These are phyloP conservation scores for Dipodascopsis uninucleata DNA, from an alignment of 805 yeast genomes.

Conservation along the genomic window DNA sequence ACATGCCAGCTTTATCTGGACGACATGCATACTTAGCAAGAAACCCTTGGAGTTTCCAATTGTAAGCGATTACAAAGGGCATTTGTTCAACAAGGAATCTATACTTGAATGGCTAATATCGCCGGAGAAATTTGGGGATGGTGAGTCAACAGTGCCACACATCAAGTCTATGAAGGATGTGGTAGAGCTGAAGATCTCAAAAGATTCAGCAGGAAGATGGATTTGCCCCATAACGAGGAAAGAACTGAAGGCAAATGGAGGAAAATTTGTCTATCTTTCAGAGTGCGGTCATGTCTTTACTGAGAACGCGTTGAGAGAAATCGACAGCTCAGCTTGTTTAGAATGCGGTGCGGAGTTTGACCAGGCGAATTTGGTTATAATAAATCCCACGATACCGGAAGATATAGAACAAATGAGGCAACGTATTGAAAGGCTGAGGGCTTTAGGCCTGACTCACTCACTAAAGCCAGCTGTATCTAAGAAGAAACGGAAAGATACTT, in stretches of 20 bases:
- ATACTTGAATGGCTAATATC: conserved; percentile 54
- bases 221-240: conserved; percentile 43
- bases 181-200: conserved; percentile 40
- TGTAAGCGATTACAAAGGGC: conserved; percentile 67
- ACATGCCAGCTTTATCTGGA: conserved; percentile 36
- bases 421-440: conserved; percentile 15
- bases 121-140: conserved; percentile 34
- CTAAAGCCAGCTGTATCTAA: conserved; percentile 7
- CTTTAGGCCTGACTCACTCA: conserved; percentile 20
- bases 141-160: conserved; percentile 35
- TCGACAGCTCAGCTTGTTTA: conserved; percentile 27
- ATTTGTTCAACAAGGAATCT: conserved; percentile 59
- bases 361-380: conserved; percentile 39
- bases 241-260: conserved; percentile 38
- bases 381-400: conserved; percentile 33
- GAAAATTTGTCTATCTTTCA: conserved; percentile 45
- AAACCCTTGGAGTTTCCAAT: conserved; percentile 49
- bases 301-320: conserved; percentile 25
- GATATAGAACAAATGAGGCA: conserved; percentile 12
- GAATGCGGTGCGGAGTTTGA: conserved; percentile 38
- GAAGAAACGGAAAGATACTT: conserved; percentile 12
- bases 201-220: conserved; percentile 28
- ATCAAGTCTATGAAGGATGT: conserved; percentile 45
- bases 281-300: conserved; percentile 38
- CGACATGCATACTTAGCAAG: conserved; percentile 47